Percentiles rank a stretch among this genome's conserved stretches.
Conservation (phyloP, 2,329 filamentous ascomycete genomes). For the Nothophoma quercina region DNA sequence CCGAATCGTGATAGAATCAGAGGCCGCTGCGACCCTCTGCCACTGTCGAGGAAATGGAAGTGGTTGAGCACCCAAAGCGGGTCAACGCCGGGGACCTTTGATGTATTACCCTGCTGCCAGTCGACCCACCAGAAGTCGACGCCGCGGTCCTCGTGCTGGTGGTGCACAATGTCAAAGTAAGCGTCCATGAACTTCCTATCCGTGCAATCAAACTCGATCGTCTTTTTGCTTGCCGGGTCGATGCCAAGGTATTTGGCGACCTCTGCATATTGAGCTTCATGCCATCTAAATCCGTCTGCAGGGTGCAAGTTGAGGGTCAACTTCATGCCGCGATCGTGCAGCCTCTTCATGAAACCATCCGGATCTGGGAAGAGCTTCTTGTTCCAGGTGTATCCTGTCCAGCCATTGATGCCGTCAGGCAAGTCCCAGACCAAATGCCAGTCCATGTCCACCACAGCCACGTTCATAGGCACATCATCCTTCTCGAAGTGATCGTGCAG, state of each 20-base stretch:
- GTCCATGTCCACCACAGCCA: slow-evolving; percentile 71
- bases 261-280: slow-evolving; percentile 64
- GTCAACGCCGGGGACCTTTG: slow-evolving; percentile 65
- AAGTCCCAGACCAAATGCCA: slow-evolving; percentile 64
- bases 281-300: slow-evolving; percentile 63
- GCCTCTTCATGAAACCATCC: slow-evolving; percentile 56
- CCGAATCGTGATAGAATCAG: slow-evolving; percentile 69
- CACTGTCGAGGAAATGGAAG: slow-evolving; percentile 66
- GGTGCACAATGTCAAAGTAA: slow-evolving; percentile 66
- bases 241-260: slow-evolving; percentile 62
- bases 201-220: slow-evolving; percentile 65
- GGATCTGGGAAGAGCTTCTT: slow-evolving; percentile 66
- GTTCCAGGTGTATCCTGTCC: slow-evolving; percentile 71
- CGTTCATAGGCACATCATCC: slow-evolving; percentile 63
- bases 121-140: slow-evolving; percentile 74
- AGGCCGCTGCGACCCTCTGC: slow-evolving; percentile 52
- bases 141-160: slow-evolving; percentile 62
- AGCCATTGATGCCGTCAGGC: slow-evolving; percentile 54
- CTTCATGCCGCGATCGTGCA: slow-evolving; percentile 62
- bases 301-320: slow-evolving; percentile 69
- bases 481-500: slow-evolving; percentile 65
- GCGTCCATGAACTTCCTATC: slow-evolving; percentile 64
- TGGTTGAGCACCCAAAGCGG: slow-evolving; percentile 72
- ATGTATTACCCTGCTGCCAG: slow-evolving; percentile 69
- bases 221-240: slow-evolving; percentile 58